phyloP scores from a whole-genome alignment of 179 eudicot genomes.

The Patellifolia procumbens region DNA sequence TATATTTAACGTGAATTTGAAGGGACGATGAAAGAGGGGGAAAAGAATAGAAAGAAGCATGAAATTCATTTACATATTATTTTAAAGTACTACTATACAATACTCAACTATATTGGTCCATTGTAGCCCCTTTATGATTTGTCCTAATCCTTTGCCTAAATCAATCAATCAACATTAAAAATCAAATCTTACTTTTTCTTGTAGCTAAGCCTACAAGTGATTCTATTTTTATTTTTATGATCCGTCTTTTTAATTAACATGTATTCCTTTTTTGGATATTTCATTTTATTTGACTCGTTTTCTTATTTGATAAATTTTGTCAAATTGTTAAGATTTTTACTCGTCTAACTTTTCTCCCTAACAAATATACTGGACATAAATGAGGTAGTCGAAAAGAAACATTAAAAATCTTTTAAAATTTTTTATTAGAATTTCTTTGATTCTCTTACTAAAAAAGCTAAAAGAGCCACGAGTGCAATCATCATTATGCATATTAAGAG shows the following conservation, averaged over 20 bases:
- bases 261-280: too few species aligned
- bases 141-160: conserved; percentile 28
- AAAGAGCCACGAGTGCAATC: conserved; percentile 51
- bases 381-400: too few species aligned
- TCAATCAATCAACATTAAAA: conserved; percentile 28
- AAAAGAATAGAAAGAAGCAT: conserved; percentile 29
- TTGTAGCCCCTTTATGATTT: conserved; percentile 19
- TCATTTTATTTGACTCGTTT: too few species aligned
- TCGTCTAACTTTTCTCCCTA: too few species aligned
- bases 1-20: conserved; percentile 33
- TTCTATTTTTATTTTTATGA: conserved; percentile 8
- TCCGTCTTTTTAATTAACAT: too few species aligned
- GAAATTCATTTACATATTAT: not conserved
- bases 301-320: too few species aligned
- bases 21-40: conserved; percentile 24
- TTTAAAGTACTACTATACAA: not conserved
- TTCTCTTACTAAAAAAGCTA: conserved; percentile 9
- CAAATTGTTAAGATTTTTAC: too few species aligned
- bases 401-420: too few species aligned
- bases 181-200: conserved; percentile 34
- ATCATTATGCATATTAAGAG: conserved; percentile 33
- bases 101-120: conserved; percentile 6
- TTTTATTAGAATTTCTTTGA: too few species aligned
- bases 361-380: too few species aligned
- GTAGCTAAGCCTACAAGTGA: conserved; percentile 27